Conservation (phyloP, 345 rosid species). For the Noccaea caerulescens region DNA sequence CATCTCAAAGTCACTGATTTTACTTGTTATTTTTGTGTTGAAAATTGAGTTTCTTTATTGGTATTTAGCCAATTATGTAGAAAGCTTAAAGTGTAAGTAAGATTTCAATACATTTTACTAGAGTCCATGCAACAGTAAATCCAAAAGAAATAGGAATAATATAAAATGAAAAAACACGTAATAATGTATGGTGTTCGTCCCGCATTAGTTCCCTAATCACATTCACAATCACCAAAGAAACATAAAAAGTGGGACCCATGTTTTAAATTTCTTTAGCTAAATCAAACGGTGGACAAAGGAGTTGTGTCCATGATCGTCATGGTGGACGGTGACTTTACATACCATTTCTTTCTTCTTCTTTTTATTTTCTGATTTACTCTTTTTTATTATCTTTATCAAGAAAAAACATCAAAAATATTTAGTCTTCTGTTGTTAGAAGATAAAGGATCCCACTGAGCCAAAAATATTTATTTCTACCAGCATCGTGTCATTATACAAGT, state of each 20-base stretch:
- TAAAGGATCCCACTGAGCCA: background rate
- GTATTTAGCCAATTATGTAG: background rate
- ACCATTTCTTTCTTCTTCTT: constrained; percentile 31
- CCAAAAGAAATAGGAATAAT: constrained; percentile 16
- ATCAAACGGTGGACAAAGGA: constrained; percentile 47
- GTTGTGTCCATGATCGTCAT: constrained; percentile 53
- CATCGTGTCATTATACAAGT: constrained; percentile 9
- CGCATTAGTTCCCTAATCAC: constrained; percentile 37
- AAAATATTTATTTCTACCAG: constrained; percentile 8
- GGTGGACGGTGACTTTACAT: constrained; percentile 45
- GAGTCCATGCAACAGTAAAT: background rate
- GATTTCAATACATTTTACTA: background rate
- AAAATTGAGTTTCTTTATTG: background rate
- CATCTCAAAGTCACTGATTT: background rate
- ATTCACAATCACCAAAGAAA: constrained; percentile 28
- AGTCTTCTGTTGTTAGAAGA: background rate
- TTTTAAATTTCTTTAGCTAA: constrained; percentile 25
- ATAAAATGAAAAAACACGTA: constrained; percentile 13
- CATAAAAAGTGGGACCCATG: constrained; percentile 44
- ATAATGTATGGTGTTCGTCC: constrained; percentile 30
- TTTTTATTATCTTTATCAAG: background rate
- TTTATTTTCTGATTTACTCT: background rate
- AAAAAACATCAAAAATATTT: background rate
- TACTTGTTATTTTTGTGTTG: background rate
- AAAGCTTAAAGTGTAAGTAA: background rate